phyloP scores from a whole-genome alignment of 1,284 basidiomycete species.

The Pseudozyma pruni region DNA sequence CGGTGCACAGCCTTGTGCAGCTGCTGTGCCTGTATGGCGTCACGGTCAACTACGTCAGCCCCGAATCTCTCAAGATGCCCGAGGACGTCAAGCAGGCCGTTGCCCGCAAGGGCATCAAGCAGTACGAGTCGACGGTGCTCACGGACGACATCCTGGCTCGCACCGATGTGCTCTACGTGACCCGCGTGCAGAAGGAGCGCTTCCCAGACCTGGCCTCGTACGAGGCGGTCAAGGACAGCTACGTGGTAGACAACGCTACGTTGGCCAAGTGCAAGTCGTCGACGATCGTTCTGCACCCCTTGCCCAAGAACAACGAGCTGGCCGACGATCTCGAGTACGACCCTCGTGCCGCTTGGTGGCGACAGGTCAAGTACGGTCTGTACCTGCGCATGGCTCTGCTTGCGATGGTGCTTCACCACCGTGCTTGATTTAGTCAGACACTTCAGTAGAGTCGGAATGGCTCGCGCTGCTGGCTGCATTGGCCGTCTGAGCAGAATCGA shows the following conservation, averaged over 20 bases:
- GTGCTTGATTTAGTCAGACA: slow-evolving; percentile 3
- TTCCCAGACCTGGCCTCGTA: slow-evolving; percentile 86
- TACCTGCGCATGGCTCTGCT: slow-evolving; percentile 71
- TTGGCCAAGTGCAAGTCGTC: slow-evolving; percentile 90
- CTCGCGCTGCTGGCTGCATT: background rate
- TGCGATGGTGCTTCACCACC: slow-evolving; percentile 59
- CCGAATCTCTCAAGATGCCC: slow-evolving; percentile 90
- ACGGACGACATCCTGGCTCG: slow-evolving; percentile 84
- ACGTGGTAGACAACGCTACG: slow-evolving; percentile 92
- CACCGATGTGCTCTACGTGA: slow-evolving; percentile 98
- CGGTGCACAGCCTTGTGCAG: slow-evolving; percentile 94
- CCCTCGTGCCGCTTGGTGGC: slow-evolving; percentile 93
- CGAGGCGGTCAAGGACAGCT: slow-evolving; percentile 90
- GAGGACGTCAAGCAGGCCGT: slow-evolving; percentile 81
- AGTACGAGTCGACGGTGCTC: slow-evolving; percentile 84
- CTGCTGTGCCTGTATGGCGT: slow-evolving; percentile 86
- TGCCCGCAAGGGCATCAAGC: slow-evolving; percentile 70
- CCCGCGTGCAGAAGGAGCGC: slow-evolving; percentile 93
- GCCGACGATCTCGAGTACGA: slow-evolving; percentile 99
- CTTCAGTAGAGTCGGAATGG: background rate
- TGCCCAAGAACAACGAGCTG: slow-evolving; percentile 95
- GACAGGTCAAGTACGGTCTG: slow-evolving; percentile 97
- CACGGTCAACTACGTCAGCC: slow-evolving; percentile 94
- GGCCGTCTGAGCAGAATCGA: slow-evolving; percentile 7
- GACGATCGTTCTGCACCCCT: slow-evolving; percentile 98